Evolutionary conservation across 139 green algal genomes (phyloP).

Genomic region (Deuterostichococcus epilithicus): DNA sequence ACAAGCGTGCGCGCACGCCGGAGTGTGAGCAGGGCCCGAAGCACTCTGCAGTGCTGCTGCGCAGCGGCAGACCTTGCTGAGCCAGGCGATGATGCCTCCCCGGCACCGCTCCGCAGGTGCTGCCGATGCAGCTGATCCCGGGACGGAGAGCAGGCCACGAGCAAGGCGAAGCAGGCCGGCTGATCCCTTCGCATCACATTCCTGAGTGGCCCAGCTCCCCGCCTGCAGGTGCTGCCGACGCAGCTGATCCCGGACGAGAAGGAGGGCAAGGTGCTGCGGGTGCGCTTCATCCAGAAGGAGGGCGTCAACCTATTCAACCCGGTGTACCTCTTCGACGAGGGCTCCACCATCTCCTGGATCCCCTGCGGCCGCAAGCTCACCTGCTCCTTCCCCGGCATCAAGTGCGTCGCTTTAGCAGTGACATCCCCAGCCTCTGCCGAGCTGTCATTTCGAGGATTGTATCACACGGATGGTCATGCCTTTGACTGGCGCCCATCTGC

Average conservation of each 20-base stretch:
- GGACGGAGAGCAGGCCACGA: slow-evolving; percentile 98
- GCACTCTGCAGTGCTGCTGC: too few relatives aligned
- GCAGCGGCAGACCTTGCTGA: too few relatives aligned
- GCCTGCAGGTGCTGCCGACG: slow-evolving; percentile 93
- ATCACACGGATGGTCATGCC: too few relatives aligned
- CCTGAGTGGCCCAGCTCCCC: too few relatives aligned
- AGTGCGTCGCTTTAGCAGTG: slow-evolving; percentile 50
- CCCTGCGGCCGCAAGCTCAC: slow-evolving; percentile 99
- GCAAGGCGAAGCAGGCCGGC: too few relatives aligned
- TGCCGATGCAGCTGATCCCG: slow-evolving; percentile 99
- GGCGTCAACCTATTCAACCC: slow-evolving; percentile 83
- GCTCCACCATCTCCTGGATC: slow-evolving; percentile 98
- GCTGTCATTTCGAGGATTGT: too few relatives aligned
- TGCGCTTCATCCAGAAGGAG: slow-evolving; percentile 99
- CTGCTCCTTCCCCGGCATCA: slow-evolving; percentile 96
- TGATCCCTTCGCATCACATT: too few relatives aligned
- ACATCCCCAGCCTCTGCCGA: too few relatives aligned
- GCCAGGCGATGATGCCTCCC: too few relatives aligned
- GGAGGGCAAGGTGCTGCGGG: slow-evolving; percentile 97
- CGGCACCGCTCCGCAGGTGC: slow-evolving; percentile 86
- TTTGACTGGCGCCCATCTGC: too few relatives aligned
- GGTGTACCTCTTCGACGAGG: slow-evolving; percentile 97
- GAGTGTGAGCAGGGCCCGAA: too few relatives aligned
- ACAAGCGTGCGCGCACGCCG: too few relatives aligned
- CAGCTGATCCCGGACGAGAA: slow-evolving; percentile 98